Evolutionary conservation across 495 filamentous ascomycete genomes (phyloP), one percentile per base, ranked within the genome.

Genomic region (Xylaria flabelliformis): DNA sequence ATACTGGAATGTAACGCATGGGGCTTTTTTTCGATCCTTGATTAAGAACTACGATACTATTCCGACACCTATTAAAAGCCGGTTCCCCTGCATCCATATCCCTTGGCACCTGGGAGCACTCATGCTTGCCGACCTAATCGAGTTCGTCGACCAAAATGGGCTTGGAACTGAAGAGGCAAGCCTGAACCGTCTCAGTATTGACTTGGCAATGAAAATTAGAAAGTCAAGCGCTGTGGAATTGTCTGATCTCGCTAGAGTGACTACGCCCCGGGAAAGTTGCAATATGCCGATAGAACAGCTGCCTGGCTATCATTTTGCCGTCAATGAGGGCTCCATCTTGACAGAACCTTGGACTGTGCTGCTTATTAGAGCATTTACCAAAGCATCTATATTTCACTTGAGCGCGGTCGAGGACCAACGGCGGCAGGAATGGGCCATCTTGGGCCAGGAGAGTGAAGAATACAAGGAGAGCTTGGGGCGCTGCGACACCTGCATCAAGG

Each of bases 71-170:
- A 79, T 87, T 15, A 83, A 85, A 69, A 85, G 83, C 4, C 85
- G 85, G 85, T 86, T 85, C 41, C 76, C 84, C 41, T 78, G 83
- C 19, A 79, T 87, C 29, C 80, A 79, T 8, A 82, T 80, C 17
- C 85, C 85, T 62, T 87, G 85, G 85, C 80, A 85, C 76, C 78
- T 87, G 0, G 84, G 79, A n/a, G 73, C 77, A 0, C 78, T 87
- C 55, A 76, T 87, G 9, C 72, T 86, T 12, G 82, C 84, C 55
- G 85, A 87, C 67, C 72, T 80, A 13, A 72, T 87, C 17, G 82
- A 84, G 66, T 76, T 80, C 24, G 69, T 75, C 13, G 74, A 74
- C n/a, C 41, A 65, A 46, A 65, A 65, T 50, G 62, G 62, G 13
- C 62, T 65, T 42, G 62, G 62, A 50, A 50, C 15, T 34, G 62